These are phyloP conservation scores for Kwoniella shandongensis DNA, from an alignment of 768 basidiomycete genomes.

Conservation along the genomic window DNA sequence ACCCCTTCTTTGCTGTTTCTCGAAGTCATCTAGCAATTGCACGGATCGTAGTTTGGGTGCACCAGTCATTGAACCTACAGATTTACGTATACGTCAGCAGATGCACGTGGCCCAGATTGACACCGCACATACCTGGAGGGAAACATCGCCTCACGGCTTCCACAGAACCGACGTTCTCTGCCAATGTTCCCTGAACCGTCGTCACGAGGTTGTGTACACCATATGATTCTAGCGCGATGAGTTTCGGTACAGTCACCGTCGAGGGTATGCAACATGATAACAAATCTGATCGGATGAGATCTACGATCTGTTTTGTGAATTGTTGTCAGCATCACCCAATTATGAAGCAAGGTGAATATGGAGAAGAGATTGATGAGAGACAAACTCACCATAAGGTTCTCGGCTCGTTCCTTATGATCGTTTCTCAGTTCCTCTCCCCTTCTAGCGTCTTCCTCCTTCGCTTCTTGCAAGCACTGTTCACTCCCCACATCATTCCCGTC, in stretches of 20 bases:
- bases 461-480: constrained; percentile 55
- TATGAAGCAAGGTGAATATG: neutral
- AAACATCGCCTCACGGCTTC: constrained; percentile 74
- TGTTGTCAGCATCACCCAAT: neutral
- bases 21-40: constrained; percentile 79
- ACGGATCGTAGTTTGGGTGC: constrained; percentile 93
- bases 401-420: constrained; percentile 81
- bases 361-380: neutral
- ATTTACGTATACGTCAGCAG: constrained; percentile 1
- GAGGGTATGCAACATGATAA: constrained; percentile 74
- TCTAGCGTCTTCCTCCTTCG: constrained; percentile 30
- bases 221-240: constrained; percentile 86
- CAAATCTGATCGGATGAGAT: constrained; percentile 89
- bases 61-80: constrained; percentile 89
- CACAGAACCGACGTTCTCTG: constrained; percentile 62
- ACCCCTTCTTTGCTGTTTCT: constrained; percentile 64
- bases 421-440: constrained; percentile 45
- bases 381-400: constrained; percentile 75
- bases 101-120: neutral
- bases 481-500: constrained; percentile 60
- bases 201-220: constrained; percentile 95
- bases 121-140: constrained; percentile 79
- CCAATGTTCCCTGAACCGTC: constrained; percentile 74
- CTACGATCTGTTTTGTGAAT: constrained; percentile 75
- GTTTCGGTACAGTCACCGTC: constrained; percentile 75